These are phyloP conservation scores for Microstegium vimineum DNA, from an alignment of 176 grass and related monocot species.

Conservation along the genomic window DNA sequence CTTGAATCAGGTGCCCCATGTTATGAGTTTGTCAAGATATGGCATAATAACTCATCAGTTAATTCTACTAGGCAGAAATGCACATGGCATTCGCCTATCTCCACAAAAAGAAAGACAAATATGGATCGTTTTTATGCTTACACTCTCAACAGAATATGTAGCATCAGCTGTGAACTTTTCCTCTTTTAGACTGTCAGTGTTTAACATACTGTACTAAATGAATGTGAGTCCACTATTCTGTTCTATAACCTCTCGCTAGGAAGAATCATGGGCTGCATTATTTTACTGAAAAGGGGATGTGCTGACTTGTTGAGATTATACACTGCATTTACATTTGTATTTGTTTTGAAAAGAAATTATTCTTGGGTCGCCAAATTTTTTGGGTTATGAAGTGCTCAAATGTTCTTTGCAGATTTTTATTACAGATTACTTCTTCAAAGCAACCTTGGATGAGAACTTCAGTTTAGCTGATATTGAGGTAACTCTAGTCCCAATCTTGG, in stretches of 20 bases:
- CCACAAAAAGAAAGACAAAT: neutral
- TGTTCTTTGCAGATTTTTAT: constrained; percentile 72
- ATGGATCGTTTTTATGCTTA: neutral
- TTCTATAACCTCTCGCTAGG: neutral
- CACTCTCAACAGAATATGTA: neutral
- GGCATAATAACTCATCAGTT: neutral
- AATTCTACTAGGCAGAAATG: neutral
- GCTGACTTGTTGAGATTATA: neutral
- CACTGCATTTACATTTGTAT: neutral
- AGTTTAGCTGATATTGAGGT: constrained; percentile 83
- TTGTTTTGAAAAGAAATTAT: neutral
- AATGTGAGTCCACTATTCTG: neutral
- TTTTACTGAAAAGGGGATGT: neutral
- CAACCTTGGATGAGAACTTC: constrained; percentile 72
- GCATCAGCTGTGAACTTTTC: neutral
- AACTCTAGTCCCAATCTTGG: constrained; percentile 3
- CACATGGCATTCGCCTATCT: neutral
- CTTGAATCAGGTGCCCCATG: neutral
- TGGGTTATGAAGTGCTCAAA: neutral
- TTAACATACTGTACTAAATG: neutral
- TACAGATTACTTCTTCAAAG: constrained; percentile 96
- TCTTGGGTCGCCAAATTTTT: neutral
- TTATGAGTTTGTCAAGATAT: neutral
- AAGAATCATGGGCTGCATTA: neutral
- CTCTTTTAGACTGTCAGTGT: neutral